Conservation (phyloP, 352 stramenopile genomes). For the Phytophthora constricta region DNA sequence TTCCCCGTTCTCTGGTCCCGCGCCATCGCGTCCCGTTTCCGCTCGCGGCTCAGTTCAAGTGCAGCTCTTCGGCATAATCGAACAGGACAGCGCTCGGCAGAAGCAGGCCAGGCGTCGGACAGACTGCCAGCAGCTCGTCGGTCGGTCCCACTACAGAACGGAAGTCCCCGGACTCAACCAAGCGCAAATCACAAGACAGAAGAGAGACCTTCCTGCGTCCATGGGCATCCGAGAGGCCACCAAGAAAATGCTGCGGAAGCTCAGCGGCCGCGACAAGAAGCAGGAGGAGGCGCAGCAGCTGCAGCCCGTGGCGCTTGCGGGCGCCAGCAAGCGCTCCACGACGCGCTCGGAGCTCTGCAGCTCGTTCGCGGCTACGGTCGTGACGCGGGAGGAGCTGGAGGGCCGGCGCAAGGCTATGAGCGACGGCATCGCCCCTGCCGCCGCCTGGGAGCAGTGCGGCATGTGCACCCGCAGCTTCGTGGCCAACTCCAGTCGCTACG, state of each 20-base stretch:
- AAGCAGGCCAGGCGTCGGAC: background rate
- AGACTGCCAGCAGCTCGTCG: background rate
- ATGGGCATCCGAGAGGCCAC: conserved; percentile 62
- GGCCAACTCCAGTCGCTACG: conserved; percentile 54
- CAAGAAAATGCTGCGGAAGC: conserved; percentile 52
- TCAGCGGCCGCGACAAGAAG: conserved; percentile 55
- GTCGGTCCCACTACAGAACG: background rate
- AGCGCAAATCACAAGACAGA: conserved; percentile 4
- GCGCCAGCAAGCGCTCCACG: conserved; percentile 61
- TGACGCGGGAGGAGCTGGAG: conserved; percentile 46
- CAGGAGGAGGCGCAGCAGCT: conserved; percentile 67
- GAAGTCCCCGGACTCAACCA: conserved; percentile 14
- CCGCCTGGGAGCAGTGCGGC: conserved; percentile 53
- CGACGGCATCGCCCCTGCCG: conserved; percentile 35
- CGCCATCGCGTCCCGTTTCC: no score
- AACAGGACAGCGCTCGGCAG: background rate
- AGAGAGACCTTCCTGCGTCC: background rate
- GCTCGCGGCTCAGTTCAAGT: conserved; percentile 1
- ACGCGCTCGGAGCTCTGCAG: conserved; percentile 65
- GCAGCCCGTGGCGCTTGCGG: conserved; percentile 69
- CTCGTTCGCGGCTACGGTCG: conserved; percentile 59
- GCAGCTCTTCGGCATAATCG: background rate
- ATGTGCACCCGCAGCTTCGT: conserved; percentile 74
- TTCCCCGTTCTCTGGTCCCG: conserved; percentile 22
- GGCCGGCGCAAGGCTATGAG: conserved; percentile 61